Conservation (phyloP, 2,329 filamentous ascomycete species). For the Cadophora sp. region DNA sequence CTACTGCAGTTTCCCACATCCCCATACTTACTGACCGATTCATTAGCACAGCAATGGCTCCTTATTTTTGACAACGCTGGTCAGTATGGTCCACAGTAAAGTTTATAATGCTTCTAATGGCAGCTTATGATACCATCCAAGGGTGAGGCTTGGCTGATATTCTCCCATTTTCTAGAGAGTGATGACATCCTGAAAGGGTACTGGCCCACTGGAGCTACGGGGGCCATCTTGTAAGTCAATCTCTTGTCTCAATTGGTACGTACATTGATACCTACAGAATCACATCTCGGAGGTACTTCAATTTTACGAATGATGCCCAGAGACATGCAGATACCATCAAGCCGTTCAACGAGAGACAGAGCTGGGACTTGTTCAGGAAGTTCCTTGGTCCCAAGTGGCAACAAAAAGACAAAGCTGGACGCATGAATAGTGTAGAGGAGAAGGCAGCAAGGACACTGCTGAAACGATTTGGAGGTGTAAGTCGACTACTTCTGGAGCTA, state of each 20-base stretch:
- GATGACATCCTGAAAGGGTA: conserved; percentile 34
- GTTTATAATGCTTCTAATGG: too few relatives aligned
- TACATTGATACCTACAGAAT: conserved; percentile 8
- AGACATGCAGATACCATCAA: conserved; percentile 34
- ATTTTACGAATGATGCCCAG: conserved; percentile 37
- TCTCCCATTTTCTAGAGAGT: too few relatives aligned
- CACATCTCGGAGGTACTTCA: conserved; percentile 39
- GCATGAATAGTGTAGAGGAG: background rate
- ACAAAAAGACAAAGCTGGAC: too few relatives aligned
- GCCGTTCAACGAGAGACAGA: conserved; percentile 30
- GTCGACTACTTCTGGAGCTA: too few relatives aligned
- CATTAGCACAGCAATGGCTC: conserved; percentile 21
- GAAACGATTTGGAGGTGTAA: too few relatives aligned
- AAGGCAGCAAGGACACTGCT: background rate
- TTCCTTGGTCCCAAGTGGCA: conserved; percentile 28
- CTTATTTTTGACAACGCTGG: conserved; percentile 35
- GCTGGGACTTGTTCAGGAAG: conserved; percentile 34
- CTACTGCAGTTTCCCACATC: too few relatives aligned
- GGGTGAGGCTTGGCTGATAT: too few relatives aligned
- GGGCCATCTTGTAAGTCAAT: conserved; percentile 30
- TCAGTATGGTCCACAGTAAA: background rate
- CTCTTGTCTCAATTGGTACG: too few relatives aligned
- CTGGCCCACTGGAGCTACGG: conserved; percentile 36
- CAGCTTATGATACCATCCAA: too few relatives aligned
- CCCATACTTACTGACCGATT: too few relatives aligned